Percentiles rank a stretch among this genome's conserved stretches.
These are phyloP conservation scores for Gliomastix tumulicola DNA, from an alignment of 2,329 filamentous ascomycete genomes.

Conservation along the genomic window DNA sequence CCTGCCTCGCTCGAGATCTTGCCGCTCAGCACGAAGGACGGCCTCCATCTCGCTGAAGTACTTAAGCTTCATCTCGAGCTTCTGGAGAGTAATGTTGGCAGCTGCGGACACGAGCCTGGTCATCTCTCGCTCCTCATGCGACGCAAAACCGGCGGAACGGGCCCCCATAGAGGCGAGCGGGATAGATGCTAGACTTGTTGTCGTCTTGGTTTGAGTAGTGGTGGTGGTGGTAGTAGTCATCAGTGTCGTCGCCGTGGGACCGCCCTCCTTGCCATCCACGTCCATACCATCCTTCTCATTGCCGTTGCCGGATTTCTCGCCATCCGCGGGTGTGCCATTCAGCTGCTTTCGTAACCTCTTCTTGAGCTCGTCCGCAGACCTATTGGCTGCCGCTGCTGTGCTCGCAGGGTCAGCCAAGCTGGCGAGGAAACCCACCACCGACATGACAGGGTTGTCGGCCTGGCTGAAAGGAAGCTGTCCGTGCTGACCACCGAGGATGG, in stretches of 20 bases:
- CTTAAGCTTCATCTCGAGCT: constrained; percentile 89
- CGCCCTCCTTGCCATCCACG: constrained; percentile 50
- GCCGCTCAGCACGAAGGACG: constrained; percentile 82
- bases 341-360: constrained; percentile 72
- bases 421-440: constrained; percentile 89
- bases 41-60: constrained; percentile 97
- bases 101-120: constrained; percentile 86
- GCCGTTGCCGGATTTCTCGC: constrained; percentile 47
- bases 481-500: constrained; percentile 63
- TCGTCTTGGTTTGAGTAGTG: constrained; percentile 40
- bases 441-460: constrained; percentile 93
- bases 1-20: constrained; percentile 84
- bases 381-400: constrained; percentile 83
- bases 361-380: constrained; percentile 80
- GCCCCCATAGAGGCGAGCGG: constrained; percentile 82
- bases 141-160: constrained; percentile 79
- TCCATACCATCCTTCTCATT: constrained; percentile 59
- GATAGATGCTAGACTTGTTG: constrained; percentile 59
- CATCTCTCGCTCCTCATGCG: constrained; percentile 95
- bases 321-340: constrained; percentile 39
- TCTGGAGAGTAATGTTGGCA: constrained; percentile 90
- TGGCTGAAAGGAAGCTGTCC: constrained; percentile 86
- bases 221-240: constrained; percentile 42
- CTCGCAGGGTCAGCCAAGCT: constrained; percentile 85
- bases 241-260: too few relatives aligned